Evolutionary conservation across 108 stramenopile genomes (phyloP), one percentile per base, ranked within the genome.

Genomic region (Epithemia pelagica): DNA sequence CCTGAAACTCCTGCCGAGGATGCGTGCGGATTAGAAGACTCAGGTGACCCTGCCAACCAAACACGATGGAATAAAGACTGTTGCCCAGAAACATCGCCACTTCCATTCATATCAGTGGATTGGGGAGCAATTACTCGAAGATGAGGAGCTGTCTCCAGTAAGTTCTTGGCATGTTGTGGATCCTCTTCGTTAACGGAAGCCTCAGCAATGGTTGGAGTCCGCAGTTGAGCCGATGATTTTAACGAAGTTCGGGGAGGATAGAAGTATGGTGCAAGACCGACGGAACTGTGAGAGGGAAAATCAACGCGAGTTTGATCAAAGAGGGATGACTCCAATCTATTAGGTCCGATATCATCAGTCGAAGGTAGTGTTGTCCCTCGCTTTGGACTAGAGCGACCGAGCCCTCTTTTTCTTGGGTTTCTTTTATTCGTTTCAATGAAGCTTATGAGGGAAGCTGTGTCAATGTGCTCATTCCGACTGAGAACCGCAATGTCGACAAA

Each of bases 121-220:
- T 86, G 82, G 2, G 62, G 69, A 28, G 88, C 83, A 25, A 93
- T 71, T 32, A 86, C 77, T 31, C 92, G 78, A 24, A 90, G 75
- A 31, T 93, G 89, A 8, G 92, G 92, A 22, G 89, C 88, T 10
- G 78, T 73, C 52, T 78, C 69, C 21, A 93, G 74, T 15, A 93
- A 75, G 28, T 86, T 78, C 28, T 83, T 76, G 2, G 84, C 84
- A 66, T 93, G 92, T 54, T 78, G 62, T 28, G 83, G 79, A 29
- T 69, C 60, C 33, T 66, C 56, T 58, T 46, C 37, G 10, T 46
- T 46, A 10, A 15, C 37, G 5, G 37, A 46, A 46, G 15, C 37
- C 37, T 10, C 37, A 46, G 15, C 37, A 46, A 15, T 10, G 5
- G 37, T 10, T 15, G 37, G 10, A 46, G 37, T 10, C 5, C 10